phyloP scores from a whole-genome alignment of 2,329 filamentous ascomycete species.

The Aspergillus spinulosporus region DNA sequence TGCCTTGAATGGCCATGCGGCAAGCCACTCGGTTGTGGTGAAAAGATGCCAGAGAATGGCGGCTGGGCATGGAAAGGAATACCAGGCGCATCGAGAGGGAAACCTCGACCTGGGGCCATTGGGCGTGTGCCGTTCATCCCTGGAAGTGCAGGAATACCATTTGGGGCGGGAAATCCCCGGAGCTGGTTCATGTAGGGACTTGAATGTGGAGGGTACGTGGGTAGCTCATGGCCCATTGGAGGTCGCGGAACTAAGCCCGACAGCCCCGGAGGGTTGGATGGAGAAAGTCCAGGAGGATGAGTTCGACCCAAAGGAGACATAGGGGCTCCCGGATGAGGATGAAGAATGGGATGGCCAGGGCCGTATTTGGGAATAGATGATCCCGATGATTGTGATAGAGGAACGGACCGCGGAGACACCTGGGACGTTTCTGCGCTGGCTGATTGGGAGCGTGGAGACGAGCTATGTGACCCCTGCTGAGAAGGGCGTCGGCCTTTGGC shows the following conservation, averaged over 20 bases:
- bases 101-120: slow-evolving; percentile 58
- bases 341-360: slow-evolving; percentile 51
- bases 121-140: slow-evolving; percentile 63
- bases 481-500: slow-evolving; percentile 74
- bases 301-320: slow-evolving; percentile 67
- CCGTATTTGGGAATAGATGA: slow-evolving; percentile 65
- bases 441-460: slow-evolving; percentile 60
- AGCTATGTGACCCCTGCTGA: slow-evolving; percentile 71
- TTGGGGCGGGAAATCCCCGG: slow-evolving; percentile 53
- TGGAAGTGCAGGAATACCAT: slow-evolving; percentile 57
- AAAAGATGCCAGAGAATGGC: slow-evolving; percentile 41
- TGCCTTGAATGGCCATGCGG: slow-evolving; percentile 70
- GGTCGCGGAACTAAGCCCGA: slow-evolving; percentile 55
- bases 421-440: slow-evolving; percentile 60
- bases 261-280: slow-evolving; percentile 56
- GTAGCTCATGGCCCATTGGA: slow-evolving; percentile 53
- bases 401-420: slow-evolving; percentile 62
- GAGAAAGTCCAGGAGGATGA: slow-evolving; percentile 52
- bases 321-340: slow-evolving; percentile 61
- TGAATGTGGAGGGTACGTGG: slow-evolving; percentile 55
- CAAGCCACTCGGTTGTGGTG: slow-evolving; percentile 40
- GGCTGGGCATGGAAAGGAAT: slow-evolving; percentile 46
- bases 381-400: slow-evolving; percentile 65
- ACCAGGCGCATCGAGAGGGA: slow-evolving; percentile 50
- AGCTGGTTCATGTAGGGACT: slow-evolving; percentile 56